phyloP scores from a whole-genome alignment of 305 asterid genomes.

The Fraxinus angustifolia region DNA sequence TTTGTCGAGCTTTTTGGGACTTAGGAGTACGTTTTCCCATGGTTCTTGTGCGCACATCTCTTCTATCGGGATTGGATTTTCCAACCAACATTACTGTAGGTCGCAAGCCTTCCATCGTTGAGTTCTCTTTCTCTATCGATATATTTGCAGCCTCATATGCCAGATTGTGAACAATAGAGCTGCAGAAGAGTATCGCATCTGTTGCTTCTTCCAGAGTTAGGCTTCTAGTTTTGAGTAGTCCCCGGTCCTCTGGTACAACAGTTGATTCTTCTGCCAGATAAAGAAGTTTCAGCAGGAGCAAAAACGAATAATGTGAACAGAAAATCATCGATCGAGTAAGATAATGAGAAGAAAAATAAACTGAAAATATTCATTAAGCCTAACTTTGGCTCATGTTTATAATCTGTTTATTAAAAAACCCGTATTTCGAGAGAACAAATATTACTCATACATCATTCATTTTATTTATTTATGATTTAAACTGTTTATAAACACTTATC shows the following conservation, averaged over 20 bases:
- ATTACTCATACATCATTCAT: neutral
- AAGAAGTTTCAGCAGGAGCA: slow-evolving; percentile 8
- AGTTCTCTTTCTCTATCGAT: slow-evolving; percentile 61
- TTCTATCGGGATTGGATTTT: slow-evolving; percentile 50
- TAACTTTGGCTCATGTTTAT: neutral
- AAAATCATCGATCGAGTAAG: neutral
- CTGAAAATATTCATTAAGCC: neutral
- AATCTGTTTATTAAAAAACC: neutral
- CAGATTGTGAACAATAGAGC: slow-evolving; percentile 84
- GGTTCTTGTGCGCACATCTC: slow-evolving; percentile 47
- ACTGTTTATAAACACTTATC: neutral
- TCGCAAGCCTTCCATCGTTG: slow-evolving; percentile 38
- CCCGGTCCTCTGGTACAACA: slow-evolving; percentile 41
- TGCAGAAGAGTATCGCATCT: slow-evolving; percentile 88
- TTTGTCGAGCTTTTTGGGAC: slow-evolving; percentile 60
- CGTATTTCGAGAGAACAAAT: neutral
- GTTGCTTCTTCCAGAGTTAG: slow-evolving; percentile 94
- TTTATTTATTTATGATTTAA: neutral
- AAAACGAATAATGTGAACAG: slow-evolving; percentile 3
- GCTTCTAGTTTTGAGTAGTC: slow-evolving; percentile 51
- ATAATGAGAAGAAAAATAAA: neutral
- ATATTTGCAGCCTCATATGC: slow-evolving; percentile 83
- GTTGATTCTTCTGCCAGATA: slow-evolving; percentile 64
- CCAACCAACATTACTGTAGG: slow-evolving; percentile 48
- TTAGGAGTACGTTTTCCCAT: slow-evolving; percentile 49